These are phyloP conservation scores for Candida maesae DNA, from an alignment of 805 yeast species.

Conservation along the genomic window DNA sequence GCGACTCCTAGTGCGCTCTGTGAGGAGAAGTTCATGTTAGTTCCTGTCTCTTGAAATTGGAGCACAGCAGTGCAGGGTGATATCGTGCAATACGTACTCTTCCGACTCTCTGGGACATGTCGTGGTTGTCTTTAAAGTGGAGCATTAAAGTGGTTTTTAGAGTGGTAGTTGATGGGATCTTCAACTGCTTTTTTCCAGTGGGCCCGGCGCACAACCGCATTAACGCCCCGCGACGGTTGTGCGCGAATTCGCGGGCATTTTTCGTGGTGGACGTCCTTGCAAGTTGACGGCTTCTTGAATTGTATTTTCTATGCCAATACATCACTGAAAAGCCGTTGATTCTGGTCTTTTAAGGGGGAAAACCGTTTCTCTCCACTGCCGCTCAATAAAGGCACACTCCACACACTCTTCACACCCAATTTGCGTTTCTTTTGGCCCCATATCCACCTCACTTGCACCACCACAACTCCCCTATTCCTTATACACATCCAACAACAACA, in stretches of 20 bases:
- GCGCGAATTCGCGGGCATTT: no score
- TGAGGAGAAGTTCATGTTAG: not conserved
- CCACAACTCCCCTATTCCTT: conserved; percentile 1
- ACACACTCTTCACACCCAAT: not conserved
- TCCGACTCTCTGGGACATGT: conserved; percentile 29
- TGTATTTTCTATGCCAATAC: no score
- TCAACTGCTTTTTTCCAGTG: not conserved
- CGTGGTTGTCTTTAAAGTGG: no score
- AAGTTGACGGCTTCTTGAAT: no score
- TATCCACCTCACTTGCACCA: no score
- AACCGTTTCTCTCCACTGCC: not conserved
- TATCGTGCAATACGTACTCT: conserved; percentile 18
- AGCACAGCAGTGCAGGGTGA: not conserved
- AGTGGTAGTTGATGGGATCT: not conserved
- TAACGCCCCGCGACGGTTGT: no score
- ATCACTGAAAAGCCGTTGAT: not conserved
- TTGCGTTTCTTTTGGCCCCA: no score
- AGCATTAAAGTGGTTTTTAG: no score
- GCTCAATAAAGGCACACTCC: not conserved
- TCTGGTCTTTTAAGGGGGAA: not conserved
- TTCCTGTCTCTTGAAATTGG: not conserved
- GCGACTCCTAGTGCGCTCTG: conserved; percentile 69
- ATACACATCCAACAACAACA: no score
- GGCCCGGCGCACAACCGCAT: no score
- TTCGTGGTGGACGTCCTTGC: no score